Percentiles rank a stretch among this genome's conserved stretches.
phyloP scores from a whole-genome alignment of 2,329 filamentous ascomycete genomes.

The Pseudocercospora cruenta region DNA sequence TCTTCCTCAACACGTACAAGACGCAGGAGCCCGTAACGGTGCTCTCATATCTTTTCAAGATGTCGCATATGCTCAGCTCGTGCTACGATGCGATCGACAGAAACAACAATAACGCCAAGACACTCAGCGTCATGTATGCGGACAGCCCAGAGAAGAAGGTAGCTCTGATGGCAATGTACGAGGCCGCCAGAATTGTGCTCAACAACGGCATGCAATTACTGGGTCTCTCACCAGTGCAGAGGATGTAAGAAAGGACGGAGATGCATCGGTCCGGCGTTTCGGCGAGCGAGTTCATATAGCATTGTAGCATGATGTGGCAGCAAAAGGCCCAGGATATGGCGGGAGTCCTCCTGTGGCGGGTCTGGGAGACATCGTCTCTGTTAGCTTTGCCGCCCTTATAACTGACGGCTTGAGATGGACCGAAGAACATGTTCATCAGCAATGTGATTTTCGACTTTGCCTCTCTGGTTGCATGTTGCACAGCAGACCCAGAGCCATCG shows the following conservation, averaged over 20 bases:
- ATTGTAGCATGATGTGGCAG: conserved; percentile 3
- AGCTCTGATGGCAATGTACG: conserved; percentile 77
- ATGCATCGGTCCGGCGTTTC: conserved; percentile 10
- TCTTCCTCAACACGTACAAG: conserved; percentile 80
- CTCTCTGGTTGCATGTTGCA: background rate
- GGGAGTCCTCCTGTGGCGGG: background rate
- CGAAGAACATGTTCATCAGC: background rate
- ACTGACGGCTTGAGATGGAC: conserved; percentile 15
- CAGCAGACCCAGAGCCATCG: conserved; percentile 1
- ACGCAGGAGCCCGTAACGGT: conserved; percentile 75
- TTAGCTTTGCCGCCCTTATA: background rate
- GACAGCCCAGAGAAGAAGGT: conserved; percentile 68
- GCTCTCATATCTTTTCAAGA: conserved; percentile 78
- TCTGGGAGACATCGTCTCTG: background rate
- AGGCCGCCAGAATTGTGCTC: conserved; percentile 73
- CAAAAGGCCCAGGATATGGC: background rate
- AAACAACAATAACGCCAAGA: conserved; percentile 41
- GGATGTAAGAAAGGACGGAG: conserved; percentile 42
- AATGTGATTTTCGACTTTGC: background rate
- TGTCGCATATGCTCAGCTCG: conserved; percentile 78
- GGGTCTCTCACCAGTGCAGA: conserved; percentile 76
- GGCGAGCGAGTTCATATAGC: conserved; percentile 4
- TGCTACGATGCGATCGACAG: conserved; percentile 70
- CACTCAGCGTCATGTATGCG: conserved; percentile 76
- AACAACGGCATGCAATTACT: conserved; percentile 82